A percentile compares a stretch with the other conserved stretches of the same genome.
Conservation (phyloP, 805 yeast genomes). For the Candida silvatica region DNA sequence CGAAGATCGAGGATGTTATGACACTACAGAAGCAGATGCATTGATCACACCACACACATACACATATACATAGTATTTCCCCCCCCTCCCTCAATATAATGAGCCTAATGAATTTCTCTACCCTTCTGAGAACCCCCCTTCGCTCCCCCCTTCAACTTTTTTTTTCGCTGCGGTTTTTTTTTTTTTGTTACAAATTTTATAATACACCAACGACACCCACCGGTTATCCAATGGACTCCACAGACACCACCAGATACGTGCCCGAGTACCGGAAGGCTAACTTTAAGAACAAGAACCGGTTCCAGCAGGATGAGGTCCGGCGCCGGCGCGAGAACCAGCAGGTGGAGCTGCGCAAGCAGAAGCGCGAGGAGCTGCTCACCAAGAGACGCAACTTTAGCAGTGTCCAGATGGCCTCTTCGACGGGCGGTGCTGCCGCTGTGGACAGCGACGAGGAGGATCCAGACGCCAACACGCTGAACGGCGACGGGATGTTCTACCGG, state of each 20-base stretch:
- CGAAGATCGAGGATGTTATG: conserved; percentile 77
- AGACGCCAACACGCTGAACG: conserved; percentile 33
- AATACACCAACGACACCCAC: too few species aligned
- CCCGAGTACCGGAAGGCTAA: conserved; percentile 97
- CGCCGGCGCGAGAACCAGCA: conserved; percentile 97
- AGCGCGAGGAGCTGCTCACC: conserved; percentile 89
- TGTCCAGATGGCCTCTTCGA: conserved; percentile 14
- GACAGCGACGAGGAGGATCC: conserved; percentile 45
- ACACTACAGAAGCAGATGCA: conserved; percentile 40
- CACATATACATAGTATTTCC: too few species aligned
- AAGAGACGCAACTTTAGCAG: conserved; percentile 78
- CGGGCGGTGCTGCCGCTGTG: conserved; percentile 33
- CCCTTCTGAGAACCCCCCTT: too few species aligned
- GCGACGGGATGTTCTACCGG: conserved; percentile 29
- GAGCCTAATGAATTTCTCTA: too few species aligned
- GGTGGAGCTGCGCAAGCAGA: conserved; percentile 92
- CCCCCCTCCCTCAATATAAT: too few species aligned
- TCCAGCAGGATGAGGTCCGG: conserved; percentile 91
- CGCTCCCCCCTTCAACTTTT: too few species aligned
- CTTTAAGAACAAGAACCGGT: conserved; percentile 90
- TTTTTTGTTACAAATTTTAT: not conserved
- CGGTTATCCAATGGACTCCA: conserved; percentile 72
- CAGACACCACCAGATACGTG: conserved; percentile 74
- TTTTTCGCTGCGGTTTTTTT: not conserved
- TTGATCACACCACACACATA: not conserved